phyloP scores from a whole-genome alignment of 352 stramenopile species.

The Phytophthora tentaculata region DNA sequence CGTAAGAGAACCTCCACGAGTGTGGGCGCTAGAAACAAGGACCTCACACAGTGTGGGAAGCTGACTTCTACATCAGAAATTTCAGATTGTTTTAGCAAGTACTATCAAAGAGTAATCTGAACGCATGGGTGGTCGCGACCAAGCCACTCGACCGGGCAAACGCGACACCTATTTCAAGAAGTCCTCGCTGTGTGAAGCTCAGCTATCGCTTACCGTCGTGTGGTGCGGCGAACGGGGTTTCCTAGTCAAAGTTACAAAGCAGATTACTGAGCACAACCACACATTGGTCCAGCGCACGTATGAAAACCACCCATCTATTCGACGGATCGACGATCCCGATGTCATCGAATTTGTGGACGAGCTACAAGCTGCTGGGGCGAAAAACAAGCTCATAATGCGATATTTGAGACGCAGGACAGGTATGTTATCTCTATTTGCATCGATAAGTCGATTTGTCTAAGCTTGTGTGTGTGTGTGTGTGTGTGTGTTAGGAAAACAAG shows the following conservation, averaged over 20 bases:
- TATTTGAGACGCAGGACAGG: not conserved
- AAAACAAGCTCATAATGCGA: not conserved
- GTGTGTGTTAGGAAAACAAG: not conserved
- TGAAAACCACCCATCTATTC: not conserved
- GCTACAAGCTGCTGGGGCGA: not conserved
- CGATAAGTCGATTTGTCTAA: too few relatives aligned
- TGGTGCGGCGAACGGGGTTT: not conserved
- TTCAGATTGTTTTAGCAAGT: not conserved
- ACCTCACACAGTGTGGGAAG: not conserved
- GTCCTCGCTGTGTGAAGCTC: not conserved
- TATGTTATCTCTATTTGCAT: not conserved
- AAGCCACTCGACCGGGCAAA: not conserved
- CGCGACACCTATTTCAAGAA: not conserved
- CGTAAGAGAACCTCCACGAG: not conserved
- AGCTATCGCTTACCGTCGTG: not conserved
- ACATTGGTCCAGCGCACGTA: not conserved
- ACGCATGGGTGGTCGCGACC: not conserved
- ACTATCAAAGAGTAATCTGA: not conserved
- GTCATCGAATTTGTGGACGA: not conserved
- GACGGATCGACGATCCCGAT: not conserved
- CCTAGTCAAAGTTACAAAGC: not conserved
- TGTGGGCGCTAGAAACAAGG: not conserved
- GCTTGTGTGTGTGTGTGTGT: not conserved
- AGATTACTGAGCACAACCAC: not conserved
- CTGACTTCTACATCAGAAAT: not conserved